Evolutionary conservation across 2,329 filamentous ascomycete genomes (phyloP), one percentile per base, ranked within the genome.

Genomic region (Chaetothyriales sp.): DNA sequence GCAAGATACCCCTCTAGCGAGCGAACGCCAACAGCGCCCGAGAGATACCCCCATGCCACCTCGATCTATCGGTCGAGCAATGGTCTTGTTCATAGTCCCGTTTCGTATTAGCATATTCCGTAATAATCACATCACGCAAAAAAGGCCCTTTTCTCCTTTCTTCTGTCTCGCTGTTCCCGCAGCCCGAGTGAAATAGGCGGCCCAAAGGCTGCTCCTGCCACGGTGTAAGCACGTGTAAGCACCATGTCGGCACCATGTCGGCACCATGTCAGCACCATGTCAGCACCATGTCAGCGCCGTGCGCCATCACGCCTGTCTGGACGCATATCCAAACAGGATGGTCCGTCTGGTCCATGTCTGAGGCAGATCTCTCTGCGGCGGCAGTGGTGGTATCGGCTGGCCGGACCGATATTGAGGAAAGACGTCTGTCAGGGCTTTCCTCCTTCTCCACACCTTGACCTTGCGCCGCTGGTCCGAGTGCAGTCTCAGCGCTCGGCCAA

Each of bases 61-160:
- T 53, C 33, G 33, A 40, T 40, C 33, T 56, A 54, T 51, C 51
- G 52, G 52, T 51, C 51, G 48, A 51, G 55, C 55, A 19, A 18
- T 19, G 22, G 19, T 19, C 18, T 28, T 46, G 44, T 46, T 19
- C 44, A 46, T 46, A 20, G 19, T 46, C 44, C 22, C 22, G 2
- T 18, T 46, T 46, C 22, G 4, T 18, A 46, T 20, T 46, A 22
- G 19, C 19, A 18, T 28, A 46, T 2, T 5, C 33, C 10, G 10
- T 40, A 40, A 40, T 40, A 40, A 40, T 40, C 4, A 40, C 33
- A 40, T 40, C 9, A 40, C 15, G 13, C 1, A 15, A 40, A 40
- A 40, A 15, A 40, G 5, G 5, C 2, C 15, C 4, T 4, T 40
- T 15, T 15, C 4, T 9, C 7, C 7, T 9, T 33, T 33, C 8